phyloP scores from a whole-genome alignment of 163 green algal species.

The Chloromonas sp. region DNA sequence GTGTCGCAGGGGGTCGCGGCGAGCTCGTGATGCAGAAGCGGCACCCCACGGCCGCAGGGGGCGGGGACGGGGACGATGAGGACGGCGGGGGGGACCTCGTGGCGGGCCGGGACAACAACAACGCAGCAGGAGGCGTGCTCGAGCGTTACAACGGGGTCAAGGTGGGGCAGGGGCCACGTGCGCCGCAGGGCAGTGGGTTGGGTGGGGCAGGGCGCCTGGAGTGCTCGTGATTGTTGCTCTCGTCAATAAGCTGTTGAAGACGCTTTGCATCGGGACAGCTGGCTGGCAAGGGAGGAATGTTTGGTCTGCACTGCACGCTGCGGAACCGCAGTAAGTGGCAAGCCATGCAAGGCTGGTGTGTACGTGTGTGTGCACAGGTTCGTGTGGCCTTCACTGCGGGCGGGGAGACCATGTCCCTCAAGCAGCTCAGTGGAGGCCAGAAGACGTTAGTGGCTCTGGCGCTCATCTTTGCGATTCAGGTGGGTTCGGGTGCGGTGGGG shows the following conservation, averaged over 20 bases:
- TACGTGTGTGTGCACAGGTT: constrained; percentile 55
- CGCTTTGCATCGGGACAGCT: too few species aligned
- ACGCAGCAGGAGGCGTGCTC: constrained; percentile 18
- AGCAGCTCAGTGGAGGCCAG: constrained; percentile 91
- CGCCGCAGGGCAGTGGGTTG: neutral
- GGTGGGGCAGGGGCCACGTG: constrained; percentile 38
- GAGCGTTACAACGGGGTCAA: constrained; percentile 89
- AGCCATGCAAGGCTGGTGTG: neutral
- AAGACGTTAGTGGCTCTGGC: constrained; percentile 95
- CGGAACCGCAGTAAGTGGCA: too few species aligned
- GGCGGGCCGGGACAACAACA: constrained; percentile 11
- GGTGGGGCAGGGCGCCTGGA: neutral
- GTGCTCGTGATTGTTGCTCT: neutral
- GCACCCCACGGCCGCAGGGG: constrained; percentile 16
- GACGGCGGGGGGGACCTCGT: constrained; percentile 13
- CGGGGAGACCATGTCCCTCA: constrained; percentile 81
- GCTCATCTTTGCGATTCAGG: constrained; percentile 94
- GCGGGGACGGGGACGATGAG: constrained; percentile 40
- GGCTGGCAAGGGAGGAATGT: too few species aligned
- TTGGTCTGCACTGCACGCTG: too few species aligned
- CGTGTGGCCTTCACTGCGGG: constrained; percentile 65
- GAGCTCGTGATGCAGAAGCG: constrained; percentile 70
- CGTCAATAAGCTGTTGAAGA: too few species aligned
- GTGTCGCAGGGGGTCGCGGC: neutral
- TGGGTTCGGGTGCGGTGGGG: neutral